Conservation (phyloP, 2,329 filamentous ascomycete genomes). For the Gnomoniopsis smithogilvyi region DNA sequence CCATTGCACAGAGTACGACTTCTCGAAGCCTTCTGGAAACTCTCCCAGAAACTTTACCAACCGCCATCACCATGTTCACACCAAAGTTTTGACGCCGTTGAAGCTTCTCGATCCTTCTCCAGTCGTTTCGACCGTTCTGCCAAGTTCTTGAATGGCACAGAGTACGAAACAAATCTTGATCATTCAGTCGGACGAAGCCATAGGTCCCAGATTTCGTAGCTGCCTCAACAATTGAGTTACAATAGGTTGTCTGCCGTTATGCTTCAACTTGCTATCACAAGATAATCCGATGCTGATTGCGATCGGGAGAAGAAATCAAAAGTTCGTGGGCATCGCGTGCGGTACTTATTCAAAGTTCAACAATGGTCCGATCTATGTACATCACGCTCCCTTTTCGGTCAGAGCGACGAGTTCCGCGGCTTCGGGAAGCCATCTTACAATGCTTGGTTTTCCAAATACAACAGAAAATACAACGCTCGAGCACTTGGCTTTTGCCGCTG, state of each 20-base stretch:
- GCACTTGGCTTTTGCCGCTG: conserved; percentile 10
- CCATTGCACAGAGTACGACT: background rate
- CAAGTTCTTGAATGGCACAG: background rate
- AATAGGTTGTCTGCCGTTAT: background rate
- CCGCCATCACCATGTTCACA: background rate
- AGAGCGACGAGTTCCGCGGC: background rate
- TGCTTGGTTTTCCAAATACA: background rate
- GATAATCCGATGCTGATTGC: background rate
- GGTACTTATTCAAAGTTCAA: background rate
- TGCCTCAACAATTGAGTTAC: background rate
- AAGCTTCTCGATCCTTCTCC: background rate
- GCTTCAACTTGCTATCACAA: too few species aligned
- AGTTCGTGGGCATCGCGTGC: background rate
- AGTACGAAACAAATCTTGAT: background rate
- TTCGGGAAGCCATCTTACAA: background rate
- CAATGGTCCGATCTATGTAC: background rate
- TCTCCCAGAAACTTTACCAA: background rate
- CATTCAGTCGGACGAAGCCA: too few species aligned
- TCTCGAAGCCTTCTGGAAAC: conserved; percentile 10
- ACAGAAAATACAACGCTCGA: background rate
- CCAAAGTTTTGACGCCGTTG: background rate
- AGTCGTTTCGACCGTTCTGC: conserved; percentile 2
- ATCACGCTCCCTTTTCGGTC: background rate
- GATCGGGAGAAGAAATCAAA: background rate
- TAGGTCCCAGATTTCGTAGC: background rate